phyloP scores from a whole-genome alignment of 345 rosid genomes.

The Cardamine chenopodiifolia region DNA sequence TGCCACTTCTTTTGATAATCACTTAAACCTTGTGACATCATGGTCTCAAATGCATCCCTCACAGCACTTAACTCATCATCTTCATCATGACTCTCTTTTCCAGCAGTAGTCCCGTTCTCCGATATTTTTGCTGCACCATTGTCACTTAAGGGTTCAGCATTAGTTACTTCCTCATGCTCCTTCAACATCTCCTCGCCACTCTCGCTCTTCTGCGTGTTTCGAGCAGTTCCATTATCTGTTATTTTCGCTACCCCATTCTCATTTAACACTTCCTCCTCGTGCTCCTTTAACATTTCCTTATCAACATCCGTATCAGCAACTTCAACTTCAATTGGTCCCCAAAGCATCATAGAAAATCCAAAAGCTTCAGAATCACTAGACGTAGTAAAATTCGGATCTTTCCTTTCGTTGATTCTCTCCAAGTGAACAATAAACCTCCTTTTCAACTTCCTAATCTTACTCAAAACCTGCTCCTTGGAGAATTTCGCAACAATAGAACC shows the following conservation, averaged over 20 bases:
- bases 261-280: background rate
- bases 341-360: conserved; percentile 27
- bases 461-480: conserved; percentile 27
- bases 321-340: conserved; percentile 19
- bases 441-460: conserved; percentile 29
- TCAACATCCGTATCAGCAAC: background rate
- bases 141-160: conserved; percentile 1
- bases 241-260: background rate
- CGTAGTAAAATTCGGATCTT: conserved; percentile 23
- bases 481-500: background rate
- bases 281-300: conserved; percentile 1
- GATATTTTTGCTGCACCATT: background rate
- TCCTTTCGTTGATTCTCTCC: conserved; percentile 11
- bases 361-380: conserved; percentile 26
- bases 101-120: background rate
- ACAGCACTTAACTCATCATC: conserved; percentile 4
- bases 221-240: background rate
- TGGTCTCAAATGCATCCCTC: conserved; percentile 29
- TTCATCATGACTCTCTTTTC: background rate
- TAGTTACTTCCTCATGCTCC: background rate
- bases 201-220: background rate
- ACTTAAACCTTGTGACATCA: conserved; percentile 6
- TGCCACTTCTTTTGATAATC: conserved; percentile 15
- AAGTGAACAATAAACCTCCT: background rate
- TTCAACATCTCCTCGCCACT: background rate